Evolutionary conservation across 495 filamentous ascomycete genomes (phyloP), one percentile per base, ranked within the genome.

Genomic region (Xylaria longipes): DNA sequence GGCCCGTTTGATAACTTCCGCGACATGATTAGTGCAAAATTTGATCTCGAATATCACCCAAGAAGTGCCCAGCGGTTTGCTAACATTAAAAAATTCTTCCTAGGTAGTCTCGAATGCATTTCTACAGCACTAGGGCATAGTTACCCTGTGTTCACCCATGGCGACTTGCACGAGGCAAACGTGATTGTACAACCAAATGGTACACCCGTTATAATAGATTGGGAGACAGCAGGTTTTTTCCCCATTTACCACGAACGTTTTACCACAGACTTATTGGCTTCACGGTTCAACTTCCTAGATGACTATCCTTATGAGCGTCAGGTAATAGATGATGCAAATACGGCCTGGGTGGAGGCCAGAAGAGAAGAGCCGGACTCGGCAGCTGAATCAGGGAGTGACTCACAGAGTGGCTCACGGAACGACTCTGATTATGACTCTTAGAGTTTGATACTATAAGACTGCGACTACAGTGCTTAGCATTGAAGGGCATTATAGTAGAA

Each of bases 141-240:
- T 15, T 5, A 56, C 5, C 65, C 67, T 2, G 56, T 70, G 1
- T 73, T 70, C 33, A 54, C 56, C 1, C 71, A 73, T 56, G 25
- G 35, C 0, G 67, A 70, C 56, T 5, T 73, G 0, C 29, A 69
- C 22, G 31, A 27, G n/a, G 22, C 7, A 5, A 68, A 69, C 12
- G 7, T 73, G 1, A 60, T 70, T 1, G 9, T 69, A 14, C 65
- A 43, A 3, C 8, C 54, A 17, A 25, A 48, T 22, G 57, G 45
- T 5, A 60, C n/a, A 27, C 48, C 58, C 0, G 29, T 56, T 3
- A 41, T 73, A 0, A 41, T 71, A 4, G 63, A 71, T 29, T 71
- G n/a, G 5, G 70, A 67, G n/a, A 9, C 9, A n/a, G 31, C 70
- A n/a, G 70, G 70, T 1, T 71, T 65, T 11, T 71, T 48, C 8